Conservation (phyloP, 805 yeast species). For the Candida ascalaphidarum region DNA sequence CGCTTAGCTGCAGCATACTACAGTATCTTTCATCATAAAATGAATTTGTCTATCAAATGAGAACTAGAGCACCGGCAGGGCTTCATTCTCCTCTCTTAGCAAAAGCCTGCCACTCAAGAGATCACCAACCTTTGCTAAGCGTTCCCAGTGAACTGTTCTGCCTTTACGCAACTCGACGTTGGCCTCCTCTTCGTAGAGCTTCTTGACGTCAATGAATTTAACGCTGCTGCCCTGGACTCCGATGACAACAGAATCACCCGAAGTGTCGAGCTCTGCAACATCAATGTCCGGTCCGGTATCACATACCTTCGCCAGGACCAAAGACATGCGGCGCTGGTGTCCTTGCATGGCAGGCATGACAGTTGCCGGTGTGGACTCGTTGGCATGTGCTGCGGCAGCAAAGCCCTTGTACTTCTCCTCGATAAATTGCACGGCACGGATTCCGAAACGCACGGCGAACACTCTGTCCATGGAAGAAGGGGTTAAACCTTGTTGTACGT, state of each 20-base stretch:
- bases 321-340: background rate
- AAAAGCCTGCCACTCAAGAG: constrained; percentile 67
- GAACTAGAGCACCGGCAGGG: no score
- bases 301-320: background rate
- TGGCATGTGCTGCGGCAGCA: background rate
- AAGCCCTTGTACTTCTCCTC: constrained; percentile 29
- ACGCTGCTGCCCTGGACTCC: constrained; percentile 65
- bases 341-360: background rate
- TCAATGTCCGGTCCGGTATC: background rate
- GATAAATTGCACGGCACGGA: constrained; percentile 61
- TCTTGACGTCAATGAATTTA: constrained; percentile 46
- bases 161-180: constrained; percentile 60
- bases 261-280: no score
- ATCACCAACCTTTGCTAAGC: constrained; percentile 50
- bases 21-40: no score
- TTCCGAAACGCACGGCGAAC: constrained; percentile 62
- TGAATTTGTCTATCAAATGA: no score
- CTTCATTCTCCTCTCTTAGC: no score
- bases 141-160: constrained; percentile 58
- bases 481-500: constrained; percentile 76
- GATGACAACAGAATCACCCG: constrained; percentile 53
- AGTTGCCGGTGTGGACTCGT: background rate
- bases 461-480: constrained; percentile 77
- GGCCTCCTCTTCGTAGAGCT: constrained; percentile 54
- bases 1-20: no score